phyloP scores from a whole-genome alignment of 2,329 filamentous ascomycete genomes.

The Cladorrhinum sp. region DNA sequence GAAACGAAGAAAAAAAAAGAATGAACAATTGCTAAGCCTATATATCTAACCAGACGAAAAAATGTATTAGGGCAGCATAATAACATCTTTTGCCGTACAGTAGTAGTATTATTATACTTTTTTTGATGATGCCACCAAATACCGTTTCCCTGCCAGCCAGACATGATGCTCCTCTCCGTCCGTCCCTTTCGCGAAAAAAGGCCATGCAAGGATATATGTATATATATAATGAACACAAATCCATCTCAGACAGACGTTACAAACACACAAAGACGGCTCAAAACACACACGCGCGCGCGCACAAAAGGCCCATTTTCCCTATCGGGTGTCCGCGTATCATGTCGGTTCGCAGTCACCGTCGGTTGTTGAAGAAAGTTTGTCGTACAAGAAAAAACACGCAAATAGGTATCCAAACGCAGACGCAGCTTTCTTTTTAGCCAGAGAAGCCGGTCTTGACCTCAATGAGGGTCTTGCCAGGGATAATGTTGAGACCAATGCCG shows the following conservation, averaged over 20 bases:
- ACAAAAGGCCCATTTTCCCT: background rate
- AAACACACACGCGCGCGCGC: too few species aligned
- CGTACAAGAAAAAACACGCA: background rate
- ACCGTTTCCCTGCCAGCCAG: background rate
- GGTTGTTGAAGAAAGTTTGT: slow-evolving; percentile 4
- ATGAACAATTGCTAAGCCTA: too few species aligned
- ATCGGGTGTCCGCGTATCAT: slow-evolving; percentile 1
- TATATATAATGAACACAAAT: slow-evolving; percentile 1
- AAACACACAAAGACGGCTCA: background rate
- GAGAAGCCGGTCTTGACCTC: slow-evolving; percentile 26
- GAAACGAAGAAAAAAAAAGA: background rate
- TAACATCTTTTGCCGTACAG: background rate
- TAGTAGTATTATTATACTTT: background rate
- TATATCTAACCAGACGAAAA: background rate
- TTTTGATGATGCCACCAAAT: background rate
- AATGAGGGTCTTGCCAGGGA: slow-evolving; percentile 22
- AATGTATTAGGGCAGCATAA: background rate
- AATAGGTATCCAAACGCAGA: background rate
- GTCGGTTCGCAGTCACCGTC: slow-evolving; percentile 5
- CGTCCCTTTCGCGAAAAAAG: background rate
- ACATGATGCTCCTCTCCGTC: background rate
- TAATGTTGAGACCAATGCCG: slow-evolving; percentile 36
- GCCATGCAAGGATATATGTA: background rate
- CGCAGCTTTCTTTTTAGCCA: slow-evolving; percentile 3
- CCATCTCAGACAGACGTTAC: slow-evolving; percentile 7